Evolutionary conservation across 176 grass and related monocot genomes (phyloP), one percentile per base, ranked within the genome.

Genomic region (Leersia perrieri): DNA sequence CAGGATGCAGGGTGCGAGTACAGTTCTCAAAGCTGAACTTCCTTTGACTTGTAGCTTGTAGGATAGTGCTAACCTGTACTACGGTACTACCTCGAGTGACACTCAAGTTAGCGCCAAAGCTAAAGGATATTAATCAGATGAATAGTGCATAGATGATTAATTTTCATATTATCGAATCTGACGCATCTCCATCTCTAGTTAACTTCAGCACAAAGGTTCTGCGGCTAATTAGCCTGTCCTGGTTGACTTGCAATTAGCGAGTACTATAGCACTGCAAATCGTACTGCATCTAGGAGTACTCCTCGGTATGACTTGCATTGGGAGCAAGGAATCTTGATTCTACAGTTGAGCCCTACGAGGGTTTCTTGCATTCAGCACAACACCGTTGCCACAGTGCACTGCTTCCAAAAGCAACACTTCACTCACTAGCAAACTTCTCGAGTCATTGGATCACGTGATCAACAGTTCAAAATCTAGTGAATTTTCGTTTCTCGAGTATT

Each of bases 51-150:
- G 9, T 70, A n/a, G 78, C 8, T 23, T 10, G 53, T 58, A 58
- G 53, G n/a, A n/a, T 3, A 25, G 45, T 22, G n/a, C 53, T 58
- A 58, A 25, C 53, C 29, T 32, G 42, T 8, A 51, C 10, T 74
- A 53, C 29, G 20, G 42, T 8, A 51, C 10, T 74, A 53, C 31
- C 7, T 65, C 0, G 44, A 26, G 3, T 7, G n/a, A 75, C 47
- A 81, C 30, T 78, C 28, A 68, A 75, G 60, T 66, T 66, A 34
- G 33, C 68, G 8, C 20, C 20, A 42, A 66, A 67, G 70, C 33
- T 12, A 45, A 45, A 60, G 8, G 14, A 60, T 11, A 45, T 27
- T 34, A 28, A 33, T 34, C 20, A 2, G 16, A 70, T 32, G 38
- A 60, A 27, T 51, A 5, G 13, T 13, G 22, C 39, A 20, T 64